Evolutionary conservation across 2,329 filamentous ascomycete genomes (phyloP), one percentile per base, ranked within the genome.

Genomic region (Trichothecium sympodiale): DNA sequence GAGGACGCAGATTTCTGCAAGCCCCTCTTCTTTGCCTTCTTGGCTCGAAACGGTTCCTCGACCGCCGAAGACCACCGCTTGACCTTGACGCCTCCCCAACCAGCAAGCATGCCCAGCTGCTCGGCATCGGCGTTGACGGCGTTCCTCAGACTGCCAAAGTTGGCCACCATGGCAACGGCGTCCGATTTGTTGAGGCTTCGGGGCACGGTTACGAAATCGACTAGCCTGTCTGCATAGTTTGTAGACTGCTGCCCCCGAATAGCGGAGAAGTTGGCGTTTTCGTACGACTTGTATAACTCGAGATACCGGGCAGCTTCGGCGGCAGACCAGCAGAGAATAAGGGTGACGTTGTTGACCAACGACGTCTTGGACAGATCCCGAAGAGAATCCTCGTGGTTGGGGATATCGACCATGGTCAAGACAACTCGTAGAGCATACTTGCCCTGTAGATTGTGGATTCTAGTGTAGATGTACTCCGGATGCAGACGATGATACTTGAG

Each of bases 401-500:
- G 77, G 35, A 98, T 94, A 57, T 98, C 91, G 17, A 96, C 88
- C 75, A 96, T 87, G 15, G 81, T 79, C 33, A 98, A 71, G 18
- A 98, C 63, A 35, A 98, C 71, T 33, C 91, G 83, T 15, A 98
- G 71, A 45, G 79, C 81, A 62, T 93, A 96, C 60, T 83, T 85
- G 34, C 83, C 84, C 35, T 83, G 83, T 4, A 98, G 67, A 33
- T 79, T 77, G 35, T 83, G 80, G 46, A 98, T 93, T 38, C 91
- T 82, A 17, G 82, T 87, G 64, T 96, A 96, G 50, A 98, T 86
- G 64, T 98, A 98, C 60, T 98, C 91, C 1, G 91, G 91, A 53
- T 98, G 91, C 35, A 98, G 71, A 18, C 89, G 85, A 59, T 98
- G 91, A 59, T 98, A 98, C 59, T 96, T 98, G 37, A 98, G 72